Conservation (phyloP, 345 rosid species). For the Anacardium occidentale region DNA sequence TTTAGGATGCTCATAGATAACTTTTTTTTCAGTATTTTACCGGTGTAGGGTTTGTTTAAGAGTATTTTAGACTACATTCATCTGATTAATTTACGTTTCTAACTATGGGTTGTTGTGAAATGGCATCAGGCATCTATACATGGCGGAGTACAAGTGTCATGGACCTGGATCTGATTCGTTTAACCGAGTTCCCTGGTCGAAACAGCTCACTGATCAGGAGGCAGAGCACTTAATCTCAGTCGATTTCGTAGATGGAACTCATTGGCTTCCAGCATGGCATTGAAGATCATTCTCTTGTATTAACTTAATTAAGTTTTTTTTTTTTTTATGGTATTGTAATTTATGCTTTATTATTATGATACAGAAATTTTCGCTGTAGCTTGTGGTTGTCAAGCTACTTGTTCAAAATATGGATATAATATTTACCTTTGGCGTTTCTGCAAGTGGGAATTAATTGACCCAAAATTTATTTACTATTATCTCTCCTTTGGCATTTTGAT, state of each 20-base stretch:
- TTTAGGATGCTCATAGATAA: too few relatives aligned
- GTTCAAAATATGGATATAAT: neutral
- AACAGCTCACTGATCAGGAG: constrained; percentile 62
- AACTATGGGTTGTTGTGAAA: neutral
- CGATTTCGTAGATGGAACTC: constrained; percentile 66
- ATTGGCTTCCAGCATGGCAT: constrained; percentile 77
- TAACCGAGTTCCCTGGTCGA: constrained; percentile 56
- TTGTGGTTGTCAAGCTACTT: neutral
- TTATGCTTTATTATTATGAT: neutral
- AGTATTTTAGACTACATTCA: too few relatives aligned
- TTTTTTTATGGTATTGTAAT: neutral
- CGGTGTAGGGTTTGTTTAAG: too few relatives aligned
- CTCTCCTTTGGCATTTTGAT: too few relatives aligned
- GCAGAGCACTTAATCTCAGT: constrained; percentile 52
- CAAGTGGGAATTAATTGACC: neutral
- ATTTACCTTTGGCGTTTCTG: neutral
- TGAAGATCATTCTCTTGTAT: neutral
- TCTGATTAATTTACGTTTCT: neutral
- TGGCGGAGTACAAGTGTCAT: constrained; percentile 63
- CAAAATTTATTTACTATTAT: too few relatives aligned
- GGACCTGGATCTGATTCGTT: constrained; percentile 72
- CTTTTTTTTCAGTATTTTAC: too few relatives aligned
- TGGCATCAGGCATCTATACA: constrained; percentile 50
- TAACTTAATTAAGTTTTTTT: neutral
- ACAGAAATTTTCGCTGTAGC: neutral